Percentiles rank a stretch among this genome's conserved stretches.
Conservation (phyloP, 148 eudicot genomes). For the Rhododendron williamsianum region DNA sequence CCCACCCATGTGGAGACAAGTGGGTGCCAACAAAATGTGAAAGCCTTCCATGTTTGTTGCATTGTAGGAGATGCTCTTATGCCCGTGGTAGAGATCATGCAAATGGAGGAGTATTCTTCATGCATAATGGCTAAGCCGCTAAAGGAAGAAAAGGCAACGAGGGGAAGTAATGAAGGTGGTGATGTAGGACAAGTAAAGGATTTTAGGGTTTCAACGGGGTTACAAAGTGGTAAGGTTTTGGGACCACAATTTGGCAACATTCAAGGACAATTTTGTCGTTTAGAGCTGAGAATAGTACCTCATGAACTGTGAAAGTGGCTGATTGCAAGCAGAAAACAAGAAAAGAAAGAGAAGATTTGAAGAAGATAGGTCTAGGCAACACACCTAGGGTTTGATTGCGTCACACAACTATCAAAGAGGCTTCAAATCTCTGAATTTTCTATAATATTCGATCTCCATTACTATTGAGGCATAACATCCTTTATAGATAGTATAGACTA, state of each 20-base stretch:
- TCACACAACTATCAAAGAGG: neutral
- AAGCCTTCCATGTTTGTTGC: neutral
- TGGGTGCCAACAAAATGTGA: neutral
- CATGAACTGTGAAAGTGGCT: neutral
- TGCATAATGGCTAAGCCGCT: neutral
- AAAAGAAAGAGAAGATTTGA: neutral
- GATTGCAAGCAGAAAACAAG: neutral
- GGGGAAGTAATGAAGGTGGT: neutral
- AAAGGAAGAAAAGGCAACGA: neutral
- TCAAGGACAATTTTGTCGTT: neutral
- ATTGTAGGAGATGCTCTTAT: neutral
- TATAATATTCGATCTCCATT: neutral
- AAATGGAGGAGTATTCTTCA: neutral
- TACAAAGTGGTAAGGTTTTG: neutral
- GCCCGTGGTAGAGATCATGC: neutral
- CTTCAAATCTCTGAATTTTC: neutral
- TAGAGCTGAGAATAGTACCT: neutral
- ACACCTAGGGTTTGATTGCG: neutral
- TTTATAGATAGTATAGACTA: neutral
- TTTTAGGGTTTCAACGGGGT: neutral
- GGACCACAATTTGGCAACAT: neutral
- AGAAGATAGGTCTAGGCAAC: conserved; percentile 2
- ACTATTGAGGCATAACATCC: neutral
- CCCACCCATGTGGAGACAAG: neutral
- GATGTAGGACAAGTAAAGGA: neutral